Conservation (phyloP, 2,329 filamentous ascomycete species). For the Xylogone sp. region DNA sequence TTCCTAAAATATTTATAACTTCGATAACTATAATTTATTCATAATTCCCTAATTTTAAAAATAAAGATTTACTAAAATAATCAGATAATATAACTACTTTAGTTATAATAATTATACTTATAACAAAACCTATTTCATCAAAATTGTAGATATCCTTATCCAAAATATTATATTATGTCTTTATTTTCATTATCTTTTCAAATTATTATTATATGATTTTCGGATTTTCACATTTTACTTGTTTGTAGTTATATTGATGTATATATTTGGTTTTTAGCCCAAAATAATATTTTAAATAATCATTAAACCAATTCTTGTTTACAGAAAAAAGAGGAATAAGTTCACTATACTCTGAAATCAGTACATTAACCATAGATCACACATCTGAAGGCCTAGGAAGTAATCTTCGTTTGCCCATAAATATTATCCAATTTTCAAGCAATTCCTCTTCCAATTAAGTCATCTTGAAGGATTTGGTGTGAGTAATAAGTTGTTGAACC, state of each 20-base stretch:
- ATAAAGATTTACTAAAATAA: conserved; percentile 4
- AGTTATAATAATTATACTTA: conserved; percentile 13
- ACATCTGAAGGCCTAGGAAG: too few species aligned
- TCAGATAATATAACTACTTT: conserved; percentile 19
- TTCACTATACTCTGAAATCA: too few species aligned
- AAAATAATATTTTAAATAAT: too few species aligned
- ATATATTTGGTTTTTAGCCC: too few species aligned
- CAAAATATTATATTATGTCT: conserved; percentile 11
- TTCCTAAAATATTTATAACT: conserved; percentile 17
- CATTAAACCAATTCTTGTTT: too few species aligned
- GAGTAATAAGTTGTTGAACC: too few species aligned
- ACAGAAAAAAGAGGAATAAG: too few species aligned
- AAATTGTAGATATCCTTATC: conserved; percentile 18
- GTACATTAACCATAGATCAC: too few species aligned
- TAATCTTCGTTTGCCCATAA: too few species aligned
- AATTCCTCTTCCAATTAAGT: too few species aligned
- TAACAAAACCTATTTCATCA: conserved; percentile 20
- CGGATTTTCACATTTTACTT: conserved; percentile 16
- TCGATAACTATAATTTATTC: conserved; percentile 25
- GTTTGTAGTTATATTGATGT: conserved; percentile 11
- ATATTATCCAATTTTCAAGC: too few species aligned
- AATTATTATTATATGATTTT: conserved; percentile 13
- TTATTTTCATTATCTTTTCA: conserved; percentile 10
- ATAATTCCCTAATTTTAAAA: conserved; percentile 21
- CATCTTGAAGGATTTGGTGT: too few species aligned